phyloP scores from a whole-genome alignment of 306 rosid species.

The Pterocarpus macrocarpus region DNA sequence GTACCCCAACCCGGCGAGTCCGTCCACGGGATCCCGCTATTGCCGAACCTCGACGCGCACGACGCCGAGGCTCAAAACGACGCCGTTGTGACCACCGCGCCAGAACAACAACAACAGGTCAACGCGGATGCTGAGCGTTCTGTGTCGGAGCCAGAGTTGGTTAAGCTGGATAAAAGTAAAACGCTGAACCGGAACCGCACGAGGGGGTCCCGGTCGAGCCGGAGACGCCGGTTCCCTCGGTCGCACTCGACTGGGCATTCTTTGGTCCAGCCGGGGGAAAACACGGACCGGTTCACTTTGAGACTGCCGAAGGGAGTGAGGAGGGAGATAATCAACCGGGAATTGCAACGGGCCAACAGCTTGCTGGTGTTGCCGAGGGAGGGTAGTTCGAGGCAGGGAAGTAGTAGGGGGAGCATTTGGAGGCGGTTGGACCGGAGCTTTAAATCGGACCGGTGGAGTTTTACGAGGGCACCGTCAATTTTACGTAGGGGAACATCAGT shows the following conservation, averaged over 20 bases:
- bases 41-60: not conserved
- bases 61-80: constrained; percentile 66
- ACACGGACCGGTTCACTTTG: constrained; percentile 85
- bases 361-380: constrained; percentile 65
- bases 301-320: constrained; percentile 76
- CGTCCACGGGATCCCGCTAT: not conserved
- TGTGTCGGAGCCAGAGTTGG: constrained; percentile 11
- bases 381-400: constrained; percentile 71
- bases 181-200: constrained; percentile 69
- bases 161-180: constrained; percentile 12
- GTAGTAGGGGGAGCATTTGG: constrained; percentile 57
- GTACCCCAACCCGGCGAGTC: constrained; percentile 60
- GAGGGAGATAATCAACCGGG: constrained; percentile 65
- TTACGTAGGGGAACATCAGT: constrained; percentile 68
- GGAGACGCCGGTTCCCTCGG: constrained; percentile 64
- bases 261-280: constrained; percentile 71
- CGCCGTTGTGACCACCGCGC: not conserved
- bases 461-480: constrained; percentile 68
- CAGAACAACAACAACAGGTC: not conserved
- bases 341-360: constrained; percentile 71
- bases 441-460: constrained; percentile 84
- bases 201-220: constrained; percentile 52
- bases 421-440: constrained; percentile 61
- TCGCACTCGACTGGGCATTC: constrained; percentile 98
- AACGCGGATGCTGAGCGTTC: not conserved